Evolutionary conservation across 1,284 basidiomycete species (phyloP).

Genomic region (Neonothopanus nambi): DNA sequence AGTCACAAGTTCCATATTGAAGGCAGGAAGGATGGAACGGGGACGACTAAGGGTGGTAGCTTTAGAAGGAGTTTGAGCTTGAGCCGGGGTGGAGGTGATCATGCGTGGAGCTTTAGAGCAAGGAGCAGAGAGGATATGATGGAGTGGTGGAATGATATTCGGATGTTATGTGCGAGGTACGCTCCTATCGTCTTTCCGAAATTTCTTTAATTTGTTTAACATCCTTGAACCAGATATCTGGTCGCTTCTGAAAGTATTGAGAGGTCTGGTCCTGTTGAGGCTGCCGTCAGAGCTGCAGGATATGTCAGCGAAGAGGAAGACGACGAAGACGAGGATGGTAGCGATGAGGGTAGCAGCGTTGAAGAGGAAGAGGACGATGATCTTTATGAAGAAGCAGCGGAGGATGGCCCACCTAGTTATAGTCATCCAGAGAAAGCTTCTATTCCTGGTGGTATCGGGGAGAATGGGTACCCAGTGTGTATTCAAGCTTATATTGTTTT

Average conservation of each 20-base stretch:
- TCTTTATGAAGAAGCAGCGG: constrained; percentile 36
- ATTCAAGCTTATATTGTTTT: constrained; percentile 7
- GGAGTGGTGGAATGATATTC: constrained; percentile 99
- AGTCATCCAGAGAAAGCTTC: constrained; percentile 35
- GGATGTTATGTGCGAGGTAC: constrained; percentile 84
- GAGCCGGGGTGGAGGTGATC: constrained; percentile 41
- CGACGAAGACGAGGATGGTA: constrained; percentile 67
- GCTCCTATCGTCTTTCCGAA: not conserved
- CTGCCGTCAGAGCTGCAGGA: constrained; percentile 88
- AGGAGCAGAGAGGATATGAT: constrained; percentile 96
- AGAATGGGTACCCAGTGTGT: constrained; percentile 77
- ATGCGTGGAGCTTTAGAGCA: constrained; percentile 91
- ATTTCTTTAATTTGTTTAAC: not conserved
- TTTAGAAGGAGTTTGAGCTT: constrained; percentile 42
- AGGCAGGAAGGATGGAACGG: constrained; percentile 82
- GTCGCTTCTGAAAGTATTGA: constrained; percentile 95
- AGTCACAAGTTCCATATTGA: constrained; percentile 99
- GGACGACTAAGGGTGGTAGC: constrained; percentile 56
- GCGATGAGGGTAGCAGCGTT: constrained; percentile 72
- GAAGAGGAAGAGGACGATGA: constrained; percentile 70
- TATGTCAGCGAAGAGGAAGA: constrained; percentile 82
- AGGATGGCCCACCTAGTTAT: constrained; percentile 52
- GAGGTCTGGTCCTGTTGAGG: constrained; percentile 89
- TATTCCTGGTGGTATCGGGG: constrained; percentile 29
- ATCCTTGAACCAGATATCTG: constrained; percentile 65